A percentile compares a stretch with the other conserved stretches of the same genome.
These are phyloP conservation scores for Kluyveromyces sp. DNA, from an alignment of 1,139 yeast species.

Conservation along the genomic window DNA sequence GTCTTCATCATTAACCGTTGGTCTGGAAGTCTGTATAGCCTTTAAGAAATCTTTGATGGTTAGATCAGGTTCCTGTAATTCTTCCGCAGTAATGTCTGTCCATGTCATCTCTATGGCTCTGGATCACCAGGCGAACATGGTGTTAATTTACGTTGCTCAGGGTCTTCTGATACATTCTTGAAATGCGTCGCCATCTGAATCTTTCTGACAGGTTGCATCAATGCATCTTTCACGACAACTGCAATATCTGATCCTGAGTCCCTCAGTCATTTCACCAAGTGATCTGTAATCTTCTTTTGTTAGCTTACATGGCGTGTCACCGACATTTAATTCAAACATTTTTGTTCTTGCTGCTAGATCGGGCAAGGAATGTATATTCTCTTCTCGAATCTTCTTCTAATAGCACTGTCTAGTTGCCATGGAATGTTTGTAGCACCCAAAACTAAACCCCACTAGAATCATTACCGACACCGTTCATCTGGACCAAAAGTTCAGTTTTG, in stretches of 20 bases:
- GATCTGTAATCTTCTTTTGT: conserved; percentile 64
- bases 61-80: conserved; percentile 80
- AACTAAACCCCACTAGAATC: conserved; percentile 90
- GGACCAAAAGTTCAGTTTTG: conserved; percentile 91
- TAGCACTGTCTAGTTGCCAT: conserved; percentile 98
- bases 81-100: conserved; percentile 87
- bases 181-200: conserved; percentile 97
- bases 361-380: conserved; percentile 89
- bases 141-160: conserved; percentile 42
- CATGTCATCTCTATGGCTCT: conserved; percentile 87
- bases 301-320: conserved; percentile 78
- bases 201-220: conserved; percentile 95
- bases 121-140: conserved; percentile 97
- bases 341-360: conserved; percentile 83
- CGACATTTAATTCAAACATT: conserved; percentile 93
- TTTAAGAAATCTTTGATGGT: conserved; percentile 89
- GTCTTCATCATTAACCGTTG: conserved; percentile 86
- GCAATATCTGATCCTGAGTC: conserved; percentile 96
- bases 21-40: conserved; percentile 85
- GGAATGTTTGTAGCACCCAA: conserved; percentile 98
- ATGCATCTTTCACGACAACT: conserved; percentile 92
- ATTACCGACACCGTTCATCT: conserved; percentile 98
- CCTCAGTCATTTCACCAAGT: conserved; percentile 90
- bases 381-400: conserved; percentile 91
- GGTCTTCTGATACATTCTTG: conserved; percentile 39